Base-by-base conservation (phyloP, 768 basidiomycete genomes). In the Podaxis carcinomalis region DNA sequence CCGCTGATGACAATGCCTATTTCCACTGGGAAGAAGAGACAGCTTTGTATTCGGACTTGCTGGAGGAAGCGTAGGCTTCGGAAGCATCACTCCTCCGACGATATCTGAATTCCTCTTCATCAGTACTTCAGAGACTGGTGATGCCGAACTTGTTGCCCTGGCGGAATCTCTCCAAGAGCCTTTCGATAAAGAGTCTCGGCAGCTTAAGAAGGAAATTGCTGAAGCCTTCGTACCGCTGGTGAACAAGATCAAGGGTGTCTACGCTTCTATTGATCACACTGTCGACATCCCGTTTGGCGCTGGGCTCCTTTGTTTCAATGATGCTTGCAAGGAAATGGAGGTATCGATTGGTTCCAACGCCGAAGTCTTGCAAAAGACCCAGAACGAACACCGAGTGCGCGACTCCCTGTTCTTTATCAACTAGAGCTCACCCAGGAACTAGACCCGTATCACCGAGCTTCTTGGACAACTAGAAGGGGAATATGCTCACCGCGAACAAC, bases 301-400 rank as follows among this genome's bases (percentile, higher is more conserved):
- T 56, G 86, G 83, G 5, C 68, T 88, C 37, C 69, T 83, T 10
- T 68, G 73, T 5, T 83, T 88, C 71, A 81, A 88, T 67, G 77
- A 78, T 16, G 81, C 78, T 21, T 80, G 84, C 69, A 83, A 82
- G 66, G 74, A 74, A 10, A 71, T 81, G 52, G 89, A 90, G 67
- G 47, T 40, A 13, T 25, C 53, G 1, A 66, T 68, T 0, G 66
- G 77, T 16, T 71, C 74, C 14, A 72, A 81, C 32, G 73, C 71
- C 36, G 80, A 83, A 62, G 72, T 83, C 60, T 74, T 78, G 57
- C 74, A 78, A 21, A 59, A 83, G 19, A 73, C 72, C 63, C 66
- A 73, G 9, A 71, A 73, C 28, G 78, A 78, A 59, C 56, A 68
- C 19, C 72, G 72, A 7, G 75, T 78, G 25, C 75, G 84, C 76